These are phyloP conservation scores for Rubia balearica DNA, from an alignment of 305 asterid species.

Conservation along the genomic window DNA sequence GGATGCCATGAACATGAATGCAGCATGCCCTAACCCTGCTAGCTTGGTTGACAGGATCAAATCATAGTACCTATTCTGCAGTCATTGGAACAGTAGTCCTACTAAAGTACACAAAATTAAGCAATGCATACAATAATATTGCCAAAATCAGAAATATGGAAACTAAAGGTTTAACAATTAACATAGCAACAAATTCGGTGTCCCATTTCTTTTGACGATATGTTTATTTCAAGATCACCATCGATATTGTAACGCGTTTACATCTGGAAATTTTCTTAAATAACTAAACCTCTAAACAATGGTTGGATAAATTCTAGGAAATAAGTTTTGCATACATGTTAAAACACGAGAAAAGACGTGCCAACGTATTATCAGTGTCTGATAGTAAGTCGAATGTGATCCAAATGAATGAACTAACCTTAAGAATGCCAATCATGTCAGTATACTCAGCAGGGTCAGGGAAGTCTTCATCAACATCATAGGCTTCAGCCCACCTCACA, in stretches of 20 bases:
- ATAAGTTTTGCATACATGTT: too few relatives aligned
- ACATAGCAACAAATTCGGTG: too few relatives aligned
- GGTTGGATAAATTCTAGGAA: too few relatives aligned
- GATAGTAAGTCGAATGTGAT: too few relatives aligned
- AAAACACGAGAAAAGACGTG: too few relatives aligned
- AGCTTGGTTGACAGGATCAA: slow-evolving; percentile 70
- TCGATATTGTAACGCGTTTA: too few relatives aligned
- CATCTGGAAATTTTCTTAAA: too few relatives aligned
- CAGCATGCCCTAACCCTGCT: slow-evolving; percentile 75
- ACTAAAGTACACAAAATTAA: neutral
- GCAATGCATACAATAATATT: neutral
- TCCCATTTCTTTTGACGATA: too few relatives aligned
- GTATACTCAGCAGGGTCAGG: slow-evolving; percentile 67
- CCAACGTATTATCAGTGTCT: too few relatives aligned
- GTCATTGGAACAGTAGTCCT: slow-evolving; percentile 15
- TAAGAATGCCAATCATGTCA: slow-evolving; percentile 62
- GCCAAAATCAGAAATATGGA: neutral
- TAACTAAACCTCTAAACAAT: too few relatives aligned
- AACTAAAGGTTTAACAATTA: neutral
- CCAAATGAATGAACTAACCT: slow-evolving; percentile 35
- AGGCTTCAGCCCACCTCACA: slow-evolving; percentile 66
- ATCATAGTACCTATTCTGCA: slow-evolving; percentile 74
- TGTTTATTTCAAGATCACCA: too few relatives aligned
- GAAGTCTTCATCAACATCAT: slow-evolving; percentile 53
- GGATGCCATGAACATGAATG: slow-evolving; percentile 76